phyloP scores from a whole-genome alignment of 106 monocot species.

The Allium cepa region DNA sequence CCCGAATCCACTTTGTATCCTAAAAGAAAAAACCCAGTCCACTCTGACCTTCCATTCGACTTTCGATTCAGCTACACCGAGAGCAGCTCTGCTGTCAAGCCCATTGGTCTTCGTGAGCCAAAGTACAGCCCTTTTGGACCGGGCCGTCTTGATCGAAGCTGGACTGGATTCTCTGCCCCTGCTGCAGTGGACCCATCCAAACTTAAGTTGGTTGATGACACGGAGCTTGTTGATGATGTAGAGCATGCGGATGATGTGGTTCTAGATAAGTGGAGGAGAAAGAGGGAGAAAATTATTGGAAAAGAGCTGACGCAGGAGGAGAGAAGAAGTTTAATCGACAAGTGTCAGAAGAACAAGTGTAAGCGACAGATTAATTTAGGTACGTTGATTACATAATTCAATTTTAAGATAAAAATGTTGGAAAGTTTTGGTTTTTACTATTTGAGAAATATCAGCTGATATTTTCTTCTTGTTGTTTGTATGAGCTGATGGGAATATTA shows the following conservation, averaged over 20 bases:
- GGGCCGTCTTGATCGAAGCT: constrained; percentile 50
- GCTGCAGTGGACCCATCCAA: constrained; percentile 49
- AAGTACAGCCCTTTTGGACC: constrained; percentile 95
- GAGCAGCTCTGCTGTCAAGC: constrained; percentile 45
- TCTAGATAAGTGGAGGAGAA: constrained; percentile 20
- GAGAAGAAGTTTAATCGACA: constrained; percentile 46
- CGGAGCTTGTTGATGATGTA: constrained; percentile 28
- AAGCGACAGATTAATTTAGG: constrained; percentile 94
- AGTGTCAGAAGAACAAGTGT: constrained; percentile 54
- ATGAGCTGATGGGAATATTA: no score
- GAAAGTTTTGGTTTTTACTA: no score
- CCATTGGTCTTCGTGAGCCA: constrained; percentile 81
- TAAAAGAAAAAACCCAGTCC: constrained; percentile 24
- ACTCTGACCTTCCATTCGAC: constrained; percentile 68
- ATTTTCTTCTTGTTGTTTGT: no score
- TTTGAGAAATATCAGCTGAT: no score
- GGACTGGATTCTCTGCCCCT: constrained; percentile 84
- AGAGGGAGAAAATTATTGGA: constrained; percentile 56
- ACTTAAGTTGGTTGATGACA: constrained; percentile 22
- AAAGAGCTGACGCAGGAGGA: constrained; percentile 61
- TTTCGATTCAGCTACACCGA: constrained; percentile 83
- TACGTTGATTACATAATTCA: constrained; percentile 8
- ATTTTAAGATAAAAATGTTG: no score
- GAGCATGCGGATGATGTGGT: constrained; percentile 28
- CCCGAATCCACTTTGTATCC: constrained; percentile 77